A percentile compares a stretch with the other conserved stretches of the same genome.
These are phyloP conservation scores for Vachellia pachyceras DNA, from an alignment of 306 rosid species.

Conservation along the genomic window DNA sequence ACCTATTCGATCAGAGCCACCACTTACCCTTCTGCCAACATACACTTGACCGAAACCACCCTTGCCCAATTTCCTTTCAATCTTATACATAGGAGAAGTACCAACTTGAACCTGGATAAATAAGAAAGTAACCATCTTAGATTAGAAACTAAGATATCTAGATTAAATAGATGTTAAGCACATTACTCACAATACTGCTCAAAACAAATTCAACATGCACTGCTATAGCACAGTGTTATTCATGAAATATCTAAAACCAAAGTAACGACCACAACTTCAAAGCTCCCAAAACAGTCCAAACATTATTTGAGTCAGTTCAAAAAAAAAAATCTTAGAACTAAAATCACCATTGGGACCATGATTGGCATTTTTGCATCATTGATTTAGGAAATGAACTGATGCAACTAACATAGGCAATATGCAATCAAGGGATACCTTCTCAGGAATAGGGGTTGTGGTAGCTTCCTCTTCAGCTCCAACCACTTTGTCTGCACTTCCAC, in stretches of 20 bases:
- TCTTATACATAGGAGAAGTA: constrained; percentile 81
- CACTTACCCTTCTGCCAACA: constrained; percentile 84
- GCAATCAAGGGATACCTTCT: constrained; percentile 64
- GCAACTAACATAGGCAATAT: constrained; percentile 30
- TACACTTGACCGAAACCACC: constrained; percentile 98
- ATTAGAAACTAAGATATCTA: constrained; percentile 22
- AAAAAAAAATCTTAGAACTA: constrained; percentile 15
- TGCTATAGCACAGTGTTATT: constrained; percentile 12
- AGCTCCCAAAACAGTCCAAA: constrained; percentile 28
- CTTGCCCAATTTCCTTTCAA: constrained; percentile 92
- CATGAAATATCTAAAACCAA: constrained; percentile 12
- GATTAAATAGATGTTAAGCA: constrained; percentile 5
- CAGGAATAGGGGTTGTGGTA: constrained; percentile 84
- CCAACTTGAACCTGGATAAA: constrained; percentile 86
- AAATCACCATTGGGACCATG: constrained; percentile 8
- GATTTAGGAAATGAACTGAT: constrained; percentile 33
- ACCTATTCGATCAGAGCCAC: constrained; percentile 85
- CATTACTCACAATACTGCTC: constrained; percentile 3
- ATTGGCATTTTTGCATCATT: constrained; percentile 27
- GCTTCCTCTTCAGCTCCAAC: constrained; percentile 82
- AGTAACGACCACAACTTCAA: constrained; percentile 11
- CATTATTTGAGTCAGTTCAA: background rate
- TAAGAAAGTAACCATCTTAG: constrained; percentile 16
- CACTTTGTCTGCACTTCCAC: constrained; percentile 81
- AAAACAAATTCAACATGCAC: background rate